Conservation (phyloP, 306 rosid species). For the Adenanthera pavonina region DNA sequence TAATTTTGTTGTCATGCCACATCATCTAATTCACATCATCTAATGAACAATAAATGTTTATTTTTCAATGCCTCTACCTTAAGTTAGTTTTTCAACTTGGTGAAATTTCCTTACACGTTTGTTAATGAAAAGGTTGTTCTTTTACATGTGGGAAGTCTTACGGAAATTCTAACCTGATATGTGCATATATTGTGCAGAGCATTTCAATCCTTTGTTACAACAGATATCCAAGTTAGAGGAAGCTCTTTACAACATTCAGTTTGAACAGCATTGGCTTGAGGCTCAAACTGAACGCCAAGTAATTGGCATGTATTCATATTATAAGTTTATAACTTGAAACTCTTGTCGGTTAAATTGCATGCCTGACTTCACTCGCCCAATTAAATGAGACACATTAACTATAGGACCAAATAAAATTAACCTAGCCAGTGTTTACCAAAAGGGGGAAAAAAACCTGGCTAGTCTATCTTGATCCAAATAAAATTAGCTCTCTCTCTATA, state of each 20-base stretch:
- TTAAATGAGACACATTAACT: no score
- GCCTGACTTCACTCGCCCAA: not conserved
- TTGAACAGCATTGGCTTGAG: constrained; percentile 88
- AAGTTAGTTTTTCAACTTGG: not conserved
- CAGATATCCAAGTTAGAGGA: constrained; percentile 73
- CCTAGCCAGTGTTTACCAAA: no score
- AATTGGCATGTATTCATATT: constrained; percentile 43
- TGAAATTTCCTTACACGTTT: not conserved
- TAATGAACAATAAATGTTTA: no score
- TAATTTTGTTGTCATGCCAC: not conserved
- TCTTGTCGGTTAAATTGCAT: constrained; percentile 14
- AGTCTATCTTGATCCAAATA: not conserved
- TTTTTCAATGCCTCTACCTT: not conserved
- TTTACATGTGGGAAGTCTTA: no score
- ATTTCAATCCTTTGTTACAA: constrained; percentile 60
- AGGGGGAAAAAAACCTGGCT: no score
- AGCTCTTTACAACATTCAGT: constrained; percentile 78
- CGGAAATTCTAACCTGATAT: constrained; percentile 19
- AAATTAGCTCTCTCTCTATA: not conserved
- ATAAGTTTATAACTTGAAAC: not conserved
- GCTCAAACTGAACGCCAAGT: constrained; percentile 85
- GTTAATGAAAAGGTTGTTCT: no score
- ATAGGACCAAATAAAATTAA: no score
- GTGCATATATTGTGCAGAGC: constrained; percentile 53
- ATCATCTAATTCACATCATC: no score